These are phyloP conservation scores for Pichia cephalocereana DNA, from an alignment of 805 yeast species.

Conservation along the genomic window DNA sequence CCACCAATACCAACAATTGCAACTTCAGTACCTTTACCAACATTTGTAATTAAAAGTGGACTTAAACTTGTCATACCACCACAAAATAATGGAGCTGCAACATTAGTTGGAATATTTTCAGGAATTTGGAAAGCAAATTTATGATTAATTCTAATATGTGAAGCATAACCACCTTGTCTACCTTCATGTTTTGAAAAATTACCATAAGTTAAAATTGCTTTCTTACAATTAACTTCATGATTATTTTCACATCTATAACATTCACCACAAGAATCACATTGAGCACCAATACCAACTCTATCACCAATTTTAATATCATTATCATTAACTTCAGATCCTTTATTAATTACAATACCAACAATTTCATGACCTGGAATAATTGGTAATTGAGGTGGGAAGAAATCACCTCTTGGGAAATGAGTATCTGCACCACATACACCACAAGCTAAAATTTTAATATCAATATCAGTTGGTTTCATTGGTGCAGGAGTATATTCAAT, in stretches of 20 bases:
- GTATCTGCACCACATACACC: constrained; percentile 49
- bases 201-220: constrained; percentile 43
- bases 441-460: constrained; percentile 32
- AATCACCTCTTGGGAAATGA: constrained; percentile 31
- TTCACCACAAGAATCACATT: constrained; percentile 27
- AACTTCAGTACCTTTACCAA: constrained; percentile 39
- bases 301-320: constrained; percentile 32
- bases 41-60: constrained; percentile 32
- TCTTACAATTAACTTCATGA: constrained; percentile 40
- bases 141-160: constrained; percentile 35
- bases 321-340: constrained; percentile 28
- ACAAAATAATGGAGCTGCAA: constrained; percentile 47
- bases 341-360: constrained; percentile 31
- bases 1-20: constrained; percentile 41
- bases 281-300: constrained; percentile 43
- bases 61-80: constrained; percentile 47
- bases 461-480: constrained; percentile 24
- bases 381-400: constrained; percentile 10
- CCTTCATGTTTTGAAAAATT: constrained; percentile 35
- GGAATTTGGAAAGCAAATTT: constrained; percentile 40
- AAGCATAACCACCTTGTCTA: constrained; percentile 42
- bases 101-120: constrained; percentile 29
- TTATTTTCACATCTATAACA: constrained; percentile 30
- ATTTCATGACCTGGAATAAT: constrained; percentile 37
- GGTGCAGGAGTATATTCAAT: constrained; percentile 10